Conservation (phyloP, 768 basidiomycete species). For the Crassisporium funariophilum region DNA sequence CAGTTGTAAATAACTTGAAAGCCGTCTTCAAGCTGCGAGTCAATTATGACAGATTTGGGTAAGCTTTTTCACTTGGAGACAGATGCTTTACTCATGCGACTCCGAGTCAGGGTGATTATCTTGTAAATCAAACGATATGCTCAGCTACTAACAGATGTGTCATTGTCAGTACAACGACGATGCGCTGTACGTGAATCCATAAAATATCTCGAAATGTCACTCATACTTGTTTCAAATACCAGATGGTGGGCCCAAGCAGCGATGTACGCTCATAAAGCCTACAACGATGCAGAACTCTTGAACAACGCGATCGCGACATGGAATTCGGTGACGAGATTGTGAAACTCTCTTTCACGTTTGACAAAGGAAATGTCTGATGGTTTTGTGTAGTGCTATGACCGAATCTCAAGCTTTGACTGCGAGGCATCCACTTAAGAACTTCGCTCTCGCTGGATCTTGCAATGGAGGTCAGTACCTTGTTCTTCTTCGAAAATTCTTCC, state of each 20-base stretch:
- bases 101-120: slow-evolving; percentile 25
- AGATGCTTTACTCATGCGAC: slow-evolving; percentile 1
- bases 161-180: slow-evolving; percentile 53
- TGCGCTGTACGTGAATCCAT: slow-evolving; percentile 36
- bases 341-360: slow-evolving; percentile 15
- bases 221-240: slow-evolving; percentile 5
- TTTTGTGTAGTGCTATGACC: slow-evolving; percentile 41
- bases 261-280: slow-evolving; percentile 49
- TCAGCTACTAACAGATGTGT: too few relatives aligned
- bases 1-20: slow-evolving; percentile 42
- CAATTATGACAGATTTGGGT: slow-evolving; percentile 48
- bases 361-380: not conserved
- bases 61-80: slow-evolving; percentile 11
- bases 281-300: slow-evolving; percentile 42
- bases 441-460: slow-evolving; percentile 43
- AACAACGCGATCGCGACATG: slow-evolving; percentile 48
- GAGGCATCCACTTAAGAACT: slow-evolving; percentile 41
- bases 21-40: slow-evolving; percentile 39
- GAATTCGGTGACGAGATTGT: slow-evolving; percentile 51
- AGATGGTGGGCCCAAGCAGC: slow-evolving; percentile 61
- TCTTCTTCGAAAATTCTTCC: too few relatives aligned
- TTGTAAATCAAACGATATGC: too few relatives aligned
- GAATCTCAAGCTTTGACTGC: slow-evolving; percentile 39
- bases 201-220: not conserved
- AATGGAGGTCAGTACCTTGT: slow-evolving; percentile 37